Evolutionary conservation across 2,329 filamentous ascomycete genomes (phyloP).

Genomic region (Plectosphaerella sp.): DNA sequence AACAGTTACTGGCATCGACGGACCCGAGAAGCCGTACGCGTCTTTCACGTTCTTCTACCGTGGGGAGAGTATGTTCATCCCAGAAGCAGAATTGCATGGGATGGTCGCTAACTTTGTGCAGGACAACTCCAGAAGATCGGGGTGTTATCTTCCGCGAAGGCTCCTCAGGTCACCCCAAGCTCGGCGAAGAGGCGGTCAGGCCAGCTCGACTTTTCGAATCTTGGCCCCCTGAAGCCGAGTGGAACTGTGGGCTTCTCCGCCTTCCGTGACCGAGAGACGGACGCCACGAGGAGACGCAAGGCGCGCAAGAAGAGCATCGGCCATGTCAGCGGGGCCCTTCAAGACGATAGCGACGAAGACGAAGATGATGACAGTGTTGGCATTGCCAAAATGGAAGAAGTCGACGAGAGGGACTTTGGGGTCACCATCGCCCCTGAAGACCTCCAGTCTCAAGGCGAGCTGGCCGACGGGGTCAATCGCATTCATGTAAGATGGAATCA

Average conservation of each 20-base stretch:
- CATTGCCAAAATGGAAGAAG: constrained; percentile 60
- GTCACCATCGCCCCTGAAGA: constrained; percentile 65
- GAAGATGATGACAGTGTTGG: constrained; percentile 63
- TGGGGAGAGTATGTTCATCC: constrained; percentile 71
- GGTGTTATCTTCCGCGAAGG: constrained; percentile 67
- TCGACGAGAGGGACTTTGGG: constrained; percentile 57
- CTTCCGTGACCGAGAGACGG: constrained; percentile 69
- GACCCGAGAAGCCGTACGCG: constrained; percentile 92
- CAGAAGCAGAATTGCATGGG: constrained; percentile 3
- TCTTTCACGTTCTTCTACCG: constrained; percentile 98
- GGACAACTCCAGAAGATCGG: constrained; percentile 97
- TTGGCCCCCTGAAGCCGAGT: constrained; percentile 79
- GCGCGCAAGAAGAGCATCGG: constrained; percentile 60
- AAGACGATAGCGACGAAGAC: constrained; percentile 64
- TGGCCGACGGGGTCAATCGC: constrained; percentile 75
- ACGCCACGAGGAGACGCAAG: constrained; percentile 53
- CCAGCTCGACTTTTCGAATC: constrained; percentile 77
- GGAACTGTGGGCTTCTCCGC: constrained; percentile 87
- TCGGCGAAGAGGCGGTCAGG: constrained; percentile 74
- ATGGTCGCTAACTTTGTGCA: constrained; percentile 26
- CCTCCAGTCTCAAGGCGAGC: constrained; percentile 65
- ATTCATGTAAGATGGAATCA: constrained; percentile 59
- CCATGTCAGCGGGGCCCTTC: constrained; percentile 50
- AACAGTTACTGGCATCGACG: constrained; percentile 97
- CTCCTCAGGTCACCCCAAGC: constrained; percentile 54